Conservation (phyloP, 169 alveolate genomes). For the Cryptosporidium viatorum region DNA sequence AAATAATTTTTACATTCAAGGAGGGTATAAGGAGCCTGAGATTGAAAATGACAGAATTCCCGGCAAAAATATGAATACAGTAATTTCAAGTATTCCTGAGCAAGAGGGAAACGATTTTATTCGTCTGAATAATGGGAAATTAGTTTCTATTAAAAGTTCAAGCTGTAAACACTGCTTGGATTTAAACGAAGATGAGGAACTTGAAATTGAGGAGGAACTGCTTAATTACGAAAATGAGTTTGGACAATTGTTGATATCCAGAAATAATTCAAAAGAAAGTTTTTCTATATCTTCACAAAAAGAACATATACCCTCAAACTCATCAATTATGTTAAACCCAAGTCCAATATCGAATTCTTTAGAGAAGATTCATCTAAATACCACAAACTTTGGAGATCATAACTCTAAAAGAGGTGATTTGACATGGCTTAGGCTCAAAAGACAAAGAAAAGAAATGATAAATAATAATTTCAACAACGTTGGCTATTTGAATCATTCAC, state of each 20-base stretch:
- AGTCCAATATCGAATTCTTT: neutral
- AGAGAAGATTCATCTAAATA: neutral
- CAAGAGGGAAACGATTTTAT: slow-evolving; percentile 50
- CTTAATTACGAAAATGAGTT: slow-evolving; percentile 6
- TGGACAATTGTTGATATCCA: neutral
- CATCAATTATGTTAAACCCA: neutral
- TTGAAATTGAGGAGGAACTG: slow-evolving; percentile 32
- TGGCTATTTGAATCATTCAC: slow-evolving; percentile 48
- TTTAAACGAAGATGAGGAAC: slow-evolving; percentile 46
- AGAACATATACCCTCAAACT: neutral
- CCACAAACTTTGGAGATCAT: slow-evolving; percentile 3
- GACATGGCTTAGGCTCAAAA: slow-evolving; percentile 31
- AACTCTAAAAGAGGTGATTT: slow-evolving; percentile 55
- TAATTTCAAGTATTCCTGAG: slow-evolving; percentile 29
- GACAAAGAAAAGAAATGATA: slow-evolving; percentile 20
- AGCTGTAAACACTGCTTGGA: slow-evolving; percentile 29
- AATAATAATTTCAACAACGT: neutral
- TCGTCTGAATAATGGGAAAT: slow-evolving; percentile 2
- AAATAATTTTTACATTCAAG: neutral
- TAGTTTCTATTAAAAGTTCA: slow-evolving; percentile 25
- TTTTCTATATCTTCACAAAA: neutral
- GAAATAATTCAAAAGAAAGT: neutral
- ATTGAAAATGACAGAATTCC: neutral
- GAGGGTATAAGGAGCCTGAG: neutral
- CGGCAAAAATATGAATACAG: neutral